Evolutionary conservation across 176 grass and related monocot species (phyloP), one percentile per base, ranked within the genome.

Genomic region (Triticum dicoccoides): DNA sequence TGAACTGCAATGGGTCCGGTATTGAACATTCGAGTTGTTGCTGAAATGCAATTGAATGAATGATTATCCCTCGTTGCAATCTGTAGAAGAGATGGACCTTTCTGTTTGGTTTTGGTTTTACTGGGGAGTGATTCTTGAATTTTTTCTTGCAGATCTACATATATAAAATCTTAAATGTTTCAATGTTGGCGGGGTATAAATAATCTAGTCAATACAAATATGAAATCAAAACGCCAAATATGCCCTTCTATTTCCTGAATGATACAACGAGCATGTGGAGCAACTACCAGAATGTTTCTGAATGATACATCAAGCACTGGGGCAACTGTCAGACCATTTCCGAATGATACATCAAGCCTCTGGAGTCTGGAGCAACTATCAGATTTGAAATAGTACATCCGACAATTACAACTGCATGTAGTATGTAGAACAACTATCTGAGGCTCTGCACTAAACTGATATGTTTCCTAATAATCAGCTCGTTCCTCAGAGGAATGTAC

Each of bases 401-500:
- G 70, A 20, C 54, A 54, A 42, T 78, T 86, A 79, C 65, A 38
- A 61, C 35, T 47, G 23, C 39, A 9, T 69, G 25, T 77, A 38
- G 32, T 52, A n/a, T 69, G 72, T 69, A n/a, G 58, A 67, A 30
- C 9, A 72, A 69, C 73, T 82, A 88, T 76, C 17, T 78, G 27
- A 45, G 49, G 54, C 69, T 77, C 20, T 85, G 78, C 56, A 65
- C 85, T 90, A 70, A 80, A 56, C 82, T 8, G 17, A 81, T 73
- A 18, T 37, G 12, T 75, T 39, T 52, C 47, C 61, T 73, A 76
- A 30, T 77, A 80, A 87, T 32, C 78, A 77, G 74, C 71, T 82
- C 41, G 45, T 85, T 67, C 83, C 21, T 20, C 77, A 76, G 73
- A 88, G 38, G 86, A 86, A 91, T 90, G 83, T 88, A 91, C 92